A percentile compares a stretch with the other conserved stretches of the same genome.
These are phyloP conservation scores for Gillenia trifoliata DNA, from an alignment of 306 rosid species.

Conservation along the genomic window DNA sequence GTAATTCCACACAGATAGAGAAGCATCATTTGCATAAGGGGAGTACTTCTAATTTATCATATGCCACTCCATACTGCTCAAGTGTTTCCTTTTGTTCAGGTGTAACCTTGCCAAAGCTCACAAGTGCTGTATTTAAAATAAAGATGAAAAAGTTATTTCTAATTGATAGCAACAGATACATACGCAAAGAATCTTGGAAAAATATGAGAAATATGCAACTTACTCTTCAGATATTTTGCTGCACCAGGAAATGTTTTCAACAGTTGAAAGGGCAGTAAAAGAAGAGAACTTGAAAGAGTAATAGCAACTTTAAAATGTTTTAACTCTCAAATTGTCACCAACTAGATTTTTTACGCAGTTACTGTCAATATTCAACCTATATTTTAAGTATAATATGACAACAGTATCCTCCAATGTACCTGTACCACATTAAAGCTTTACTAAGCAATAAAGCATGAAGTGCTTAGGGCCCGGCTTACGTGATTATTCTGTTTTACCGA, in stretches of 20 bases:
- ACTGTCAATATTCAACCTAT: not conserved
- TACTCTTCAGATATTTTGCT: constrained; percentile 60
- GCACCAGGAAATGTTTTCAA: constrained; percentile 74
- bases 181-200: constrained; percentile 18
- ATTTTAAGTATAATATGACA: not conserved
- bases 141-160: constrained; percentile 1
- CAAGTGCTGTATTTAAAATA: constrained; percentile 50
- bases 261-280: constrained; percentile 43
- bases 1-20: not conserved
- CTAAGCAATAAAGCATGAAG: not conserved
- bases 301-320: not conserved
- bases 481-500: too few relatives aligned
- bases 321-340: not conserved
- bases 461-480: too few relatives aligned
- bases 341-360: not conserved
- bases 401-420: not conserved
- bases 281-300: constrained; percentile 9
- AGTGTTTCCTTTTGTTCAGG: constrained; percentile 65
- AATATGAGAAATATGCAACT: constrained; percentile 14
- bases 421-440: not conserved
- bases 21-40: not conserved
- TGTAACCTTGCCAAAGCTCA: constrained; percentile 87
- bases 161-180: not conserved
- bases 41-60: not conserved
- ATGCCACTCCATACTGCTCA: constrained; percentile 43